Evolutionary conservation across 1,139 yeast genomes (phyloP).

Genomic region (Yamadazyma atmosphaerica): DNA sequence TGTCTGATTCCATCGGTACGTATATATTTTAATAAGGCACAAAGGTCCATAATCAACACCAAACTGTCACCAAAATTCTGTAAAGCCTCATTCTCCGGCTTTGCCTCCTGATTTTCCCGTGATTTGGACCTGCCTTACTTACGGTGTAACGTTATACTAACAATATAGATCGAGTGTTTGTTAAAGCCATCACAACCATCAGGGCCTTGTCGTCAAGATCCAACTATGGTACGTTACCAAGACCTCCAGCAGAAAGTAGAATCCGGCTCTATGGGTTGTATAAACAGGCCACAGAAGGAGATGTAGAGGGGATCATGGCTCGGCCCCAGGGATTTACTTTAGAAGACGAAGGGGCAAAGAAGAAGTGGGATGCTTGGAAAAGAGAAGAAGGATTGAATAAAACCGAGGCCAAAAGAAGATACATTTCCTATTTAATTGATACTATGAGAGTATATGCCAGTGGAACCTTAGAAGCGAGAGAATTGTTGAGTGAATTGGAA

Average conservation of each 20-base stretch:
- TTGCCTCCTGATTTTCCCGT: not conserved
- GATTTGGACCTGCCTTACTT: too few relatives aligned
- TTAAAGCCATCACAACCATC: constrained; percentile 78
- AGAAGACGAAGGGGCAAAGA: constrained; percentile 67
- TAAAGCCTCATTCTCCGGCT: too few relatives aligned
- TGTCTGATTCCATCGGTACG: constrained; percentile 15
- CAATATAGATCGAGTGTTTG: constrained; percentile 67
- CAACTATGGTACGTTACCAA: constrained; percentile 68
- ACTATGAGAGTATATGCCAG: constrained; percentile 74
- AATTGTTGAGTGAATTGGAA: constrained; percentile 64
- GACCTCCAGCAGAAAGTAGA: constrained; percentile 77
- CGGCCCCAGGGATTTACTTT: constrained; percentile 61
- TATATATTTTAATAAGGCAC: too few relatives aligned
- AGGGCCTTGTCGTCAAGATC: constrained; percentile 69
- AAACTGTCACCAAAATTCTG: too few relatives aligned
- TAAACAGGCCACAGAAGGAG: constrained; percentile 88
- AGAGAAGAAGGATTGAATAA: constrained; percentile 67
- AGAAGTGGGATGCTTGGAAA: constrained; percentile 89
- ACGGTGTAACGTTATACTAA: too few relatives aligned
- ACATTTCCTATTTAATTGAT: constrained; percentile 66
- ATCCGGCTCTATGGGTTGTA: constrained; percentile 76
- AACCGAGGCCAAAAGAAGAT: constrained; percentile 73
- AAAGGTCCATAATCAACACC: too few relatives aligned
- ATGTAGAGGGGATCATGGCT: constrained; percentile 66
- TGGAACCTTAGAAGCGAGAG: constrained; percentile 68